Conservation (phyloP, 176 grass and related monocot genomes). For the Luzula sylvatica region DNA sequence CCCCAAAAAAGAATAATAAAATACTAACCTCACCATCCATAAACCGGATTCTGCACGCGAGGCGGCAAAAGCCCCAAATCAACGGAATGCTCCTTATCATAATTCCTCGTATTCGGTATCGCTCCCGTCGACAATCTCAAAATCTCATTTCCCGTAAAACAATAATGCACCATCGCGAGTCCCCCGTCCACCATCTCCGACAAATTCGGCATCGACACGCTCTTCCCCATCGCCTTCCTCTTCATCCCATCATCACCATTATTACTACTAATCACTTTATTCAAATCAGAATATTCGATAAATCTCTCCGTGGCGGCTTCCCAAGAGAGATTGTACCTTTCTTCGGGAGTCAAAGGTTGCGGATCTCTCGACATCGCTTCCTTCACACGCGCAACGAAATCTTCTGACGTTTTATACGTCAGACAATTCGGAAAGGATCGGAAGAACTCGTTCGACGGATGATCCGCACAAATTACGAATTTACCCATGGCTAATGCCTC, state of each 20-base stretch:
- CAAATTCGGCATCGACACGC: slow-evolving; percentile 44
- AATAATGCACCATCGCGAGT: slow-evolving; percentile 79
- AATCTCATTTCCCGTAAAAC: slow-evolving; percentile 68
- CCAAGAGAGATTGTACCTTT: slow-evolving; percentile 76
- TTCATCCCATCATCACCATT: background rate
- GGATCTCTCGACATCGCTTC: slow-evolving; percentile 78
- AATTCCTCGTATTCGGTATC: slow-evolving; percentile 50
- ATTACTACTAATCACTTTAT: slow-evolving; percentile 42
- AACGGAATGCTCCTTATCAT: slow-evolving; percentile 57
- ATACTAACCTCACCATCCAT: slow-evolving; percentile 98
- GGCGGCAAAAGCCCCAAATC: slow-evolving; percentile 66
- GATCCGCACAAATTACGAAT: slow-evolving; percentile 78
- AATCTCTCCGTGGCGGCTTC: slow-evolving; percentile 86
- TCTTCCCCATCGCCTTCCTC: slow-evolving; percentile 40
- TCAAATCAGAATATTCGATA: slow-evolving; percentile 73
- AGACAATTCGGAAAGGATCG: slow-evolving; percentile 71
- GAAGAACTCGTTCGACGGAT: slow-evolving; percentile 96
- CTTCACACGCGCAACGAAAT: slow-evolving; percentile 65
- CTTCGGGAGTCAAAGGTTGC: slow-evolving; percentile 51
- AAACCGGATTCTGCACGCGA: slow-evolving; percentile 74
- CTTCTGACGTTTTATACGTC: slow-evolving; percentile 60
- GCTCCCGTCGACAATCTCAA: slow-evolving; percentile 68
- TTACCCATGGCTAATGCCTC: slow-evolving; percentile 90
- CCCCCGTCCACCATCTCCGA: slow-evolving; percentile 63
- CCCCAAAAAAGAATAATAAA: no score